Conservation (phyloP, 371 early-diverging fungal species). For the Cokeromyces recurvatus region DNA sequence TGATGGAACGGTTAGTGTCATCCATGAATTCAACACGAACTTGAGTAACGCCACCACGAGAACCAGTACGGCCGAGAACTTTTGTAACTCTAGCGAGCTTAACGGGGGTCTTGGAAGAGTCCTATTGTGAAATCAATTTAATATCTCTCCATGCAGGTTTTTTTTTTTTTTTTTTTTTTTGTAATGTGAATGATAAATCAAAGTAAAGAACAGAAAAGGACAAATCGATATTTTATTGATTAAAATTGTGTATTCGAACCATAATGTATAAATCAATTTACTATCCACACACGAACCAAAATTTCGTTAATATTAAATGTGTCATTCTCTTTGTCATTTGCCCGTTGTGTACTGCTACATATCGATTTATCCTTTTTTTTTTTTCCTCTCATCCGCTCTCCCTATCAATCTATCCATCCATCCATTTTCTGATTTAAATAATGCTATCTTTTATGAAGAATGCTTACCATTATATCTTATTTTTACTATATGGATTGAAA, state of each 20-base stretch:
- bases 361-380: too few relatives aligned
- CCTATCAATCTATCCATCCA: slow-evolving; percentile 8
- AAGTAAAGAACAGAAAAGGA: too few relatives aligned
- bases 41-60: slow-evolving; percentile 98
- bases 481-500: slow-evolving; percentile 8
- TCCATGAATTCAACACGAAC: slow-evolving; percentile 98
- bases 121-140: slow-evolving; percentile 23
- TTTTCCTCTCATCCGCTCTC: background rate
- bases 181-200: too few relatives aligned
- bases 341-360: too few relatives aligned
- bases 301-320: too few relatives aligned
- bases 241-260: too few relatives aligned
- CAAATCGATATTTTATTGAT: too few relatives aligned
- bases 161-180: too few relatives aligned
- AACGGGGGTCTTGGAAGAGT: slow-evolving; percentile 68
- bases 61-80: slow-evolving; percentile 98
- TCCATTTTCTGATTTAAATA: background rate
- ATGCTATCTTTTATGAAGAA: background rate
- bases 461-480: slow-evolving; percentile 1
- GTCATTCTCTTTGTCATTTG: too few relatives aligned
- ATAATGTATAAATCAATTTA: too few relatives aligned
- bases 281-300: too few relatives aligned
- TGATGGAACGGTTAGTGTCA: slow-evolving; percentile 91
- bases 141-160: background rate
- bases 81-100: slow-evolving; percentile 93